phyloP scores from a whole-genome alignment of 2,329 filamentous ascomycete genomes.

The Lizonia empirigonia region DNA sequence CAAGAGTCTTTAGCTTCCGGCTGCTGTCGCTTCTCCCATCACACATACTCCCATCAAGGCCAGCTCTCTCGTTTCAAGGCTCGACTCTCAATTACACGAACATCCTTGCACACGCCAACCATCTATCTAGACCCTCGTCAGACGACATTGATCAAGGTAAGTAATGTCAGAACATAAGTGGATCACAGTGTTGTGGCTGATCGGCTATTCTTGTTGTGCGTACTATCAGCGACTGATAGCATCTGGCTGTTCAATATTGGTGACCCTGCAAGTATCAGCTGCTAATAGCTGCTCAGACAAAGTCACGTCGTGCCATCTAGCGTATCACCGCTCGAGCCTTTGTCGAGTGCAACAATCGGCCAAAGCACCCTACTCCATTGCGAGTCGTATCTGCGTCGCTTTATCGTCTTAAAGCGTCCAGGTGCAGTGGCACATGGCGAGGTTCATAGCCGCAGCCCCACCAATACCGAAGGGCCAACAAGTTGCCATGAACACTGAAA shows the following conservation, averaged over 20 bases:
- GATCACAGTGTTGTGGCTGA: slow-evolving; percentile 13
- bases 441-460: slow-evolving; percentile 2
- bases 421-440: slow-evolving; percentile 10
- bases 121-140: not conserved
- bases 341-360: not conserved
- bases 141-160: slow-evolving; percentile 26
- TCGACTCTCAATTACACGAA: not conserved
- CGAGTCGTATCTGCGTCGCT: not conserved
- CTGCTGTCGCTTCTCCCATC: not conserved
- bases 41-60: not conserved
- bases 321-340: not conserved
- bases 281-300: slow-evolving; percentile 1
- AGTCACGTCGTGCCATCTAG: not conserved
- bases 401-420: slow-evolving; percentile 1
- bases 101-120: not conserved
- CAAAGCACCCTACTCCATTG: not conserved
- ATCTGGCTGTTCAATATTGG: not conserved
- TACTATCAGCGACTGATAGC: not conserved
- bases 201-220: slow-evolving; percentile 3
- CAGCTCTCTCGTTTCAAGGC: not conserved
- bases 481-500: not conserved
- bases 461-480: not conserved
- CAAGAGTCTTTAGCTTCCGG: not conserved
- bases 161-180: slow-evolving; percentile 22
- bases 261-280: not conserved